Percentiles rank a stretch among this genome's conserved stretches.
Conservation (phyloP, 2,329 filamentous ascomycete genomes). For the Thelonectria olida region DNA sequence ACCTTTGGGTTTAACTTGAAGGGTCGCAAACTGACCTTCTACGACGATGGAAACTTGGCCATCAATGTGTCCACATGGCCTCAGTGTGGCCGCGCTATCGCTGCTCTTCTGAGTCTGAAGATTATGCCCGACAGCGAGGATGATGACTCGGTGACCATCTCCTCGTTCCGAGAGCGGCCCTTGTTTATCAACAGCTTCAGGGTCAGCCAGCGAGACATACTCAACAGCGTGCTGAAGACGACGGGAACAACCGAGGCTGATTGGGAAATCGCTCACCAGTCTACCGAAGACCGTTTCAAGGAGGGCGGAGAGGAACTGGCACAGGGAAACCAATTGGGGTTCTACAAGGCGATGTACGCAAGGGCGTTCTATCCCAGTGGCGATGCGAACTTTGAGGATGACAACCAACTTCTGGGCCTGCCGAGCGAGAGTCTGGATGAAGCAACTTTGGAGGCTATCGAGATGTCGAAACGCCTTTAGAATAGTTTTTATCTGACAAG, state of each 20-base stretch:
- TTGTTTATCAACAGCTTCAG: conserved; percentile 65
- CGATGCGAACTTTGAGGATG: conserved; percentile 53
- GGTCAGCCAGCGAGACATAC: conserved; percentile 71
- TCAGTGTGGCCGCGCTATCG: conserved; percentile 66
- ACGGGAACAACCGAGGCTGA: conserved; percentile 65
- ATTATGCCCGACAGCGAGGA: conserved; percentile 52
- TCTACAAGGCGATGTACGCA: conserved; percentile 62
- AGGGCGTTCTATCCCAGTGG: conserved; percentile 59
- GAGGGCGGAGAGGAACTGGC: conserved; percentile 57
- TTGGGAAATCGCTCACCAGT: conserved; percentile 56
- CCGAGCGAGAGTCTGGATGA: conserved; percentile 68
- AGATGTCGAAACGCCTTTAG: too few relatives aligned
- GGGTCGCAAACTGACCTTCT: conserved; percentile 53
- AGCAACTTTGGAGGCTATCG: conserved; percentile 25
- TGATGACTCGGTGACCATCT: conserved; percentile 44
- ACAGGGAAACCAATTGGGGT: conserved; percentile 52
- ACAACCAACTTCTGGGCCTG: conserved; percentile 64
- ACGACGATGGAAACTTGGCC: conserved; percentile 64
- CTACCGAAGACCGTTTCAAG: conserved; percentile 55
- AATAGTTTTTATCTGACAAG: too few relatives aligned
- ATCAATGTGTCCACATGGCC: conserved; percentile 68
- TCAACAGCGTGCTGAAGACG: conserved; percentile 67
- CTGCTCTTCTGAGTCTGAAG: conserved; percentile 56
- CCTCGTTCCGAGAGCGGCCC: conserved; percentile 51
- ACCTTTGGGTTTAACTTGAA: conserved; percentile 61